Percentiles rank a stretch among this genome's conserved stretches.
phyloP scores from a whole-genome alignment of 768 basidiomycete genomes.

The Boletus insuetus region DNA sequence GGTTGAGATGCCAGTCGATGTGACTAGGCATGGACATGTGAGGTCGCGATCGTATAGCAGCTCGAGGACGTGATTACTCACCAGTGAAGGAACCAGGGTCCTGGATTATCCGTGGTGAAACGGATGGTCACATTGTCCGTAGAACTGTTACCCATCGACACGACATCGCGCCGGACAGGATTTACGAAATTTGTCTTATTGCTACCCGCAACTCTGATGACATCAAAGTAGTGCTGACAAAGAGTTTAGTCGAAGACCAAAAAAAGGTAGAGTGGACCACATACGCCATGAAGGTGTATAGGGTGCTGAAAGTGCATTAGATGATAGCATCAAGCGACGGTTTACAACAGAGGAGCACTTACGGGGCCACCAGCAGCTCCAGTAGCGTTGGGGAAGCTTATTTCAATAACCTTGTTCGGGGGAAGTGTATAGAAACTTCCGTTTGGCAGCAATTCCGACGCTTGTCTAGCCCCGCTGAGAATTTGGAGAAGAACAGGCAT shows the following conservation, averaged over 20 bases:
- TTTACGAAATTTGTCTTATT: conserved; percentile 32
- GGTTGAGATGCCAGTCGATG: conserved; percentile 19
- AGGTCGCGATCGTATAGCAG: background rate
- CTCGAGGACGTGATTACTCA: background rate
- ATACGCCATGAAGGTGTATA: conserved; percentile 40
- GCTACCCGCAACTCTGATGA: conserved; percentile 31
- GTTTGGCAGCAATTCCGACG: conserved; percentile 44
- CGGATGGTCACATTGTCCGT: conserved; percentile 51
- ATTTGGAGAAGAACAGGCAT: conserved; percentile 33
- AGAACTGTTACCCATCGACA: conserved; percentile 25
- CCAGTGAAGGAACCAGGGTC: conserved; percentile 40
- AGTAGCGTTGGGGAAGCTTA: conserved; percentile 39
- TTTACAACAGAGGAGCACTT: conserved; percentile 7
- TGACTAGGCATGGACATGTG: conserved; percentile 6
- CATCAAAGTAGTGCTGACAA: conserved; percentile 34
- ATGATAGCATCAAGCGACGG: background rate
- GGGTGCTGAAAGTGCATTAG: conserved; percentile 25
- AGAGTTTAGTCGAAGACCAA: background rate
- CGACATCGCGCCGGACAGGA: conserved; percentile 35
- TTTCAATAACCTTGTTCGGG: conserved; percentile 42
- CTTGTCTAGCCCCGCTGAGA: conserved; percentile 45
- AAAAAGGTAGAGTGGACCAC: conserved; percentile 3
- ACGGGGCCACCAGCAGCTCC: conserved; percentile 29
- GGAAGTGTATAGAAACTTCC: conserved; percentile 48
- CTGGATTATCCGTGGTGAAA: conserved; percentile 63